Conservation (phyloP, 2,329 filamentous ascomycete species). For the Phyllosticta citrichinensis region DNA sequence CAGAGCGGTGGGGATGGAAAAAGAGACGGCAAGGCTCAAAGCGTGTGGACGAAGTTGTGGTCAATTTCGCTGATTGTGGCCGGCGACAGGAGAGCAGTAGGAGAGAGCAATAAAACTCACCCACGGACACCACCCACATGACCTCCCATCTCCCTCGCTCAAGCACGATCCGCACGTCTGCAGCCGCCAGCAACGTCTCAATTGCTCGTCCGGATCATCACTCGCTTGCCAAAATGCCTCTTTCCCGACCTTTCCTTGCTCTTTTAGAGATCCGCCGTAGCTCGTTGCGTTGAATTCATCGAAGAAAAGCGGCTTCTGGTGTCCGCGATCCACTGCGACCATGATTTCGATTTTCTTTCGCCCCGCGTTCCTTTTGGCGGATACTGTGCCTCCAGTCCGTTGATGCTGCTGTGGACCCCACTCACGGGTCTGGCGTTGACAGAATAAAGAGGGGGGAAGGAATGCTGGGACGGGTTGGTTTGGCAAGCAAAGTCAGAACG, state of each 20-base stretch:
- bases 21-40: no score
- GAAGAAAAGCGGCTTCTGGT: neutral
- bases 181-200: constrained; percentile 20
- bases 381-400: neutral
- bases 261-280: neutral
- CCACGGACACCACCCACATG: constrained; percentile 37
- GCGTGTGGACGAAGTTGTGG: no score
- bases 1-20: no score
- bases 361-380: neutral
- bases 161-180: constrained; percentile 23
- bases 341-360: neutral
- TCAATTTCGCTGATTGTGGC: no score
- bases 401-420: neutral
- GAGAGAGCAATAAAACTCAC: constrained; percentile 18
- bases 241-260: neutral
- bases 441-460: neutral
- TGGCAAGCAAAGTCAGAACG: neutral
- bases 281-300: neutral
- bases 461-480: neutral
- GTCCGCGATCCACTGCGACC: neutral
- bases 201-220: constrained; percentile 10
- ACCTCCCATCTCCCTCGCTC: constrained; percentile 11
- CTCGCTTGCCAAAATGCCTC: neutral
- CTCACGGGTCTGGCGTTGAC: neutral
- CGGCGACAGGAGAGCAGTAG: neutral